A percentile compares a stretch with the other conserved stretches of the same genome.
Conservation (phyloP, 768 basidiomycete genomes). For the Artomyces pyxidatus region DNA sequence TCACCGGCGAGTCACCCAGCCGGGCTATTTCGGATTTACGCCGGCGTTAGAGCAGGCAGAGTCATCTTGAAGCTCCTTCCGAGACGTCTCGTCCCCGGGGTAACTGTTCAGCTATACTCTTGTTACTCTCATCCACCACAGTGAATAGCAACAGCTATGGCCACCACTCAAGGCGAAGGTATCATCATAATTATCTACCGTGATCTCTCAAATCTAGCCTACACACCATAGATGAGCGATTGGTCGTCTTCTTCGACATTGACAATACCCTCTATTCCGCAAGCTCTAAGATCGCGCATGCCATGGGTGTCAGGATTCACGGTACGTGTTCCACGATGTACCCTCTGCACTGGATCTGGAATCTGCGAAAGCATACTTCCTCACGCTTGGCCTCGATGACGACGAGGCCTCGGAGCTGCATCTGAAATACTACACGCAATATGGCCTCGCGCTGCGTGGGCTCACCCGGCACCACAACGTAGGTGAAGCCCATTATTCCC, state of each 20-base stretch:
- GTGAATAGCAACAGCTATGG: too few relatives aligned
- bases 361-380: conserved; percentile 55
- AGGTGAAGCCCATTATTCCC: conserved; percentile 33
- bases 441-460: conserved; percentile 78
- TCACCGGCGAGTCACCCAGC: background rate
- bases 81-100: background rate
- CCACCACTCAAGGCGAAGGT: background rate
- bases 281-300: conserved; percentile 62
- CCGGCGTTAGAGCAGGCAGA: background rate
- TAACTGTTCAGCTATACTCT: background rate
- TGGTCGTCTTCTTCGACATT: conserved; percentile 74
- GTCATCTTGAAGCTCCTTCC: background rate
- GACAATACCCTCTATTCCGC: conserved; percentile 86
- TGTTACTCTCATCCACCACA: too few relatives aligned
- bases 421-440: conserved; percentile 65
- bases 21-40: background rate
- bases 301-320: conserved; percentile 75
- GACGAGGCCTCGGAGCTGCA: conserved; percentile 66
- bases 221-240: conserved; percentile 39
- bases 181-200: background rate
- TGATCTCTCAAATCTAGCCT: background rate
- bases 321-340: conserved; percentile 29
- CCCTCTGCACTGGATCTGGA: background rate
- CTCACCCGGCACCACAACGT: conserved; percentile 69
- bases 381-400: conserved; percentile 56